Percentiles rank a stretch among this genome's conserved stretches.
Evolutionary conservation across 345 rosid genomes (phyloP).

Genomic region (Combretum micranthum): DNA sequence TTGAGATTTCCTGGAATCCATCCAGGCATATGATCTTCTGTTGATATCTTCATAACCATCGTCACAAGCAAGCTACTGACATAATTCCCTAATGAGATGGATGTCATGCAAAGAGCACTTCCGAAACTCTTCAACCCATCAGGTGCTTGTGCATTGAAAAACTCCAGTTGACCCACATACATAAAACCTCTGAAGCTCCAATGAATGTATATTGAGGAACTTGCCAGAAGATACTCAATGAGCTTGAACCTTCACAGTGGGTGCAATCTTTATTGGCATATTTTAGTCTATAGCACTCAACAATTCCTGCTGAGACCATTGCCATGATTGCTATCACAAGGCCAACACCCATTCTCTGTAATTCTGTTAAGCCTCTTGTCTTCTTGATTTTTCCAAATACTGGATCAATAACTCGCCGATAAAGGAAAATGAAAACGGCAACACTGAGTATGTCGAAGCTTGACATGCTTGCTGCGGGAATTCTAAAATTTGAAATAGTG

Average conservation of each 20-base stretch:
- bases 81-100: conserved; percentile 95
- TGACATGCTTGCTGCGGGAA: conserved; percentile 98
- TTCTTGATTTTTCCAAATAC: conserved; percentile 39
- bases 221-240: conserved; percentile 97
- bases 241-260: conserved; percentile 85
- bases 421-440: conserved; percentile 78
- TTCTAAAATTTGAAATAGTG: conserved; percentile 48
- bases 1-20: conserved; percentile 97
- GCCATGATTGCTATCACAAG: conserved; percentile 89
- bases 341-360: conserved; percentile 95
- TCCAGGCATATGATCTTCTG: conserved; percentile 82
- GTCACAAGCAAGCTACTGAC: conserved; percentile 92
- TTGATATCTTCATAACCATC: conserved; percentile 89
- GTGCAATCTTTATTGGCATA: conserved; percentile 58
- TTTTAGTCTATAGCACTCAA: conserved; percentile 72
- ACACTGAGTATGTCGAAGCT: conserved; percentile 94
- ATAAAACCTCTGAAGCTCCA: conserved; percentile 98
- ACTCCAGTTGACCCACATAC: conserved; percentile 95
- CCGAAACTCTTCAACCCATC: conserved; percentile 94
- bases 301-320: conserved; percentile 80
- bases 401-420: conserved; percentile 79
- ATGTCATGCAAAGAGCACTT: conserved; percentile 93
- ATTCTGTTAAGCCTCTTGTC: conserved; percentile 71
- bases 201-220: conserved; percentile 85
- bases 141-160: conserved; percentile 96